These are phyloP conservation scores for Termitomyces sp. DNA, from an alignment of 768 basidiomycete genomes.

Conservation along the genomic window DNA sequence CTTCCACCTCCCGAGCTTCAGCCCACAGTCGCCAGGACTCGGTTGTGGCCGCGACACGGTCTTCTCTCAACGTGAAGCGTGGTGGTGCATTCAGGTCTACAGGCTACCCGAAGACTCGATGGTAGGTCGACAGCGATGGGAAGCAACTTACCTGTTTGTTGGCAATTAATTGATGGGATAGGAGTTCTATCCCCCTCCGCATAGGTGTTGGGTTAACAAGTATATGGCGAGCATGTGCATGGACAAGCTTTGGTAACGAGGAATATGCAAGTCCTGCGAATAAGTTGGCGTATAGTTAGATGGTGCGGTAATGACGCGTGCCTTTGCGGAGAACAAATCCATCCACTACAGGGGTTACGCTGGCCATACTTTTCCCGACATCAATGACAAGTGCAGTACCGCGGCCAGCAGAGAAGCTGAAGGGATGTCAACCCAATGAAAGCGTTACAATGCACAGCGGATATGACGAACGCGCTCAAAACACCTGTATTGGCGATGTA, in stretches of 20 bases:
- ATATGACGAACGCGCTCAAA: conserved; percentile 71
- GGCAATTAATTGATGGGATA: conserved; percentile 87
- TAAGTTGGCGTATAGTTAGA: background rate
- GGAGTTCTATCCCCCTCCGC: conserved; percentile 61
- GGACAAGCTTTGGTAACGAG: conserved; percentile 72
- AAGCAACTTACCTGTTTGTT: conserved; percentile 55
- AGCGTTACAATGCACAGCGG: background rate
- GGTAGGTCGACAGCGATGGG: background rate
- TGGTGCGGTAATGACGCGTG: conserved; percentile 17
- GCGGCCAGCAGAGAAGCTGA: conserved; percentile 92
- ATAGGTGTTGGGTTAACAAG: conserved; percentile 44
- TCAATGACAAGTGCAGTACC: conserved; percentile 97
- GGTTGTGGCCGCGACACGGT: conserved; percentile 68
- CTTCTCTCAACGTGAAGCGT: conserved; percentile 67
- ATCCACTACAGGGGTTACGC: conserved; percentile 93
- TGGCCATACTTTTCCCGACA: conserved; percentile 83
- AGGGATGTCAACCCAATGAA: background rate
- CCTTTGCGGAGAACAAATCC: conserved; percentile 98
- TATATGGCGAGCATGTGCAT: conserved; percentile 69
- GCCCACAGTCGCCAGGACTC: conserved; percentile 80
- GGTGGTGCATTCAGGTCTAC: conserved; percentile 68
- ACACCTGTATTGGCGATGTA: conserved; percentile 96
- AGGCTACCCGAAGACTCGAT: conserved; percentile 38
- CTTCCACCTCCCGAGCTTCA: conserved; percentile 80
- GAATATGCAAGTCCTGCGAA: conserved; percentile 71